These are phyloP conservation scores for Vigna reflexopilosa DNA, from an alignment of 306 rosid species.

Conservation along the genomic window DNA sequence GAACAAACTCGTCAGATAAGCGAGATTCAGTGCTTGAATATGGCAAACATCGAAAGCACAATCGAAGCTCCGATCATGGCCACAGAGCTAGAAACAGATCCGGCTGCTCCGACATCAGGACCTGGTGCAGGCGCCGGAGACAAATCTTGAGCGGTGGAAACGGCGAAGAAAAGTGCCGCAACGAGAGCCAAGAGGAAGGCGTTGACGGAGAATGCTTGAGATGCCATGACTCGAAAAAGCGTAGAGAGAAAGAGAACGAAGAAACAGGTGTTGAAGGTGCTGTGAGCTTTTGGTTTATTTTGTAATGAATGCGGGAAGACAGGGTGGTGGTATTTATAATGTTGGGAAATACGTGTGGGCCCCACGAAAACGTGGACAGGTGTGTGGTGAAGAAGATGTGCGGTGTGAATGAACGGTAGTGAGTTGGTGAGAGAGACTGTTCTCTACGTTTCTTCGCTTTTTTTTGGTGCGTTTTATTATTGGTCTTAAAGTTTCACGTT, in stretches of 20 bases:
- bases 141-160: conserved; percentile 50
- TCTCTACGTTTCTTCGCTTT: too few relatives aligned
- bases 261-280: neutral
- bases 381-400: neutral
- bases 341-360: neutral
- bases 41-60: conserved; percentile 42
- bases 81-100: conserved; percentile 36
- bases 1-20: neutral
- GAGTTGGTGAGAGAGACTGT: neutral
- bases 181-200: neutral
- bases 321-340: neutral
- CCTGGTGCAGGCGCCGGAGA: conserved; percentile 51
- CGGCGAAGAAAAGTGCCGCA: conserved; percentile 37
- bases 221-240: neutral
- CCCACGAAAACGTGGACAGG: neutral
- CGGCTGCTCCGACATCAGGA: conserved; percentile 45
- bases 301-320: neutral
- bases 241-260: neutral
- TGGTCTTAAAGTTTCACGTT: neutral
- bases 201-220: neutral
- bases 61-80: conserved; percentile 50
- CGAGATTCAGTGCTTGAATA: conserved; percentile 36
- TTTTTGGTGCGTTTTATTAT: too few relatives aligned
- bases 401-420: neutral
- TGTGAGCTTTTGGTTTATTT: neutral